Conservation (phyloP, 2,329 filamentous ascomycete species). For the Trichoderma sp. region DNA sequence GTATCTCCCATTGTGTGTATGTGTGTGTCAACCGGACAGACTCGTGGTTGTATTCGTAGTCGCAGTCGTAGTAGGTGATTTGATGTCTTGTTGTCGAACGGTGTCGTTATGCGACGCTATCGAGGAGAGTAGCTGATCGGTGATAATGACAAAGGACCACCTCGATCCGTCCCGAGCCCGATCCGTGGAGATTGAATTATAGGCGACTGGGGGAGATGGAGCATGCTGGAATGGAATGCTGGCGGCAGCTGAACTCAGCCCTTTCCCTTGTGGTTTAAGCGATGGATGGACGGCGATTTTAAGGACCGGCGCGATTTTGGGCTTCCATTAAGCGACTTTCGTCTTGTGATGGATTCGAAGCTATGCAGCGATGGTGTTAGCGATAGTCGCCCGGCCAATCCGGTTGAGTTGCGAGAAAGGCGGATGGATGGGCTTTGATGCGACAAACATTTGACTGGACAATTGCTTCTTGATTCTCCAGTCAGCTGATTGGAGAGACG, state of each 20-base stretch:
- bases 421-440: not conserved
- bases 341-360: not conserved
- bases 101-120: not conserved
- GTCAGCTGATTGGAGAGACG: slow-evolving; percentile 10
- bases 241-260: not conserved
- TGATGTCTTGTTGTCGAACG: not conserved
- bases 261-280: not conserved
- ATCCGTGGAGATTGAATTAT: not conserved
- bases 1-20: slow-evolving; percentile 6
- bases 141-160: not conserved
- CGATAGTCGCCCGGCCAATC: not conserved
- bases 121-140: not conserved
- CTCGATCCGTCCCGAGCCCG: not conserved
- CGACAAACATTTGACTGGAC: not conserved
- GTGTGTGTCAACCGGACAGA: not conserved
- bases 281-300: not conserved
- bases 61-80: not conserved
- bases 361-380: not conserved
- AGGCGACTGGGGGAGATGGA: not conserved
- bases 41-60: not conserved
- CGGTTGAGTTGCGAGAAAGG: not conserved
- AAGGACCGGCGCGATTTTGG: not conserved
- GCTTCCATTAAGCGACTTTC: not conserved
- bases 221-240: not conserved
- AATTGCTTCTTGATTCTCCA: not conserved